Conservation (phyloP, 768 basidiomycete species). For the Boletellus ananas region DNA sequence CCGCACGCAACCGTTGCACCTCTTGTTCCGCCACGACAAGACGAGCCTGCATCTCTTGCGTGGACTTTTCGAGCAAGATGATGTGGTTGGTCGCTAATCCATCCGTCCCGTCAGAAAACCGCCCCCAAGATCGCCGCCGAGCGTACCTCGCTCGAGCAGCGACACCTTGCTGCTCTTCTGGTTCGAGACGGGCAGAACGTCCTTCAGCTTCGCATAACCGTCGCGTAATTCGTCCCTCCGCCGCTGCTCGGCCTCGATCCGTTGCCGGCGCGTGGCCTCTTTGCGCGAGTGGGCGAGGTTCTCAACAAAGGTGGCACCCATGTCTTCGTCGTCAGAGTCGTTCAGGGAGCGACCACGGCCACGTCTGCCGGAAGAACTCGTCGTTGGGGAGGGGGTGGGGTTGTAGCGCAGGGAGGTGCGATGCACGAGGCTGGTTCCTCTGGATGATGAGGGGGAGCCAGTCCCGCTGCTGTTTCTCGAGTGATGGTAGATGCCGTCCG, state of each 20-base stretch:
- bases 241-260: conserved; percentile 88
- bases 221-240: conserved; percentile 86
- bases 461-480: conserved; percentile 70
- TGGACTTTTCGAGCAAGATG: conserved; percentile 64
- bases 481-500: conserved; percentile 73
- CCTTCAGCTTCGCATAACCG: conserved; percentile 84
- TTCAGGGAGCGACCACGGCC: conserved; percentile 62
- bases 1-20: conserved; percentile 61
- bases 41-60: conserved; percentile 67
- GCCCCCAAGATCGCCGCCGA: conserved; percentile 1
- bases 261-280: conserved; percentile 78
- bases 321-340: conserved; percentile 74
- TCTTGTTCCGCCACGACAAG: conserved; percentile 65
- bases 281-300: conserved; percentile 75
- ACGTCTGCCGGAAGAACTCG: conserved; percentile 65
- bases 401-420: conserved; percentile 67
- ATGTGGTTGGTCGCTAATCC: conserved; percentile 75
- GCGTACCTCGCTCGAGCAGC: conserved; percentile 78
- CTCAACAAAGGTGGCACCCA: conserved; percentile 66
- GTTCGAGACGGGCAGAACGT: conserved; percentile 80
- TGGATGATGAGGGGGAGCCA: conserved; percentile 75
- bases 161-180: conserved; percentile 92
- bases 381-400: conserved; percentile 75
- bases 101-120: conserved; percentile 10
- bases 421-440: conserved; percentile 74